A percentile compares a stretch with the other conserved stretches of the same genome.
These are phyloP conservation scores for Hymenochaete sp. DNA, from an alignment of 1,284 basidiomycete genomes.

Conservation along the genomic window DNA sequence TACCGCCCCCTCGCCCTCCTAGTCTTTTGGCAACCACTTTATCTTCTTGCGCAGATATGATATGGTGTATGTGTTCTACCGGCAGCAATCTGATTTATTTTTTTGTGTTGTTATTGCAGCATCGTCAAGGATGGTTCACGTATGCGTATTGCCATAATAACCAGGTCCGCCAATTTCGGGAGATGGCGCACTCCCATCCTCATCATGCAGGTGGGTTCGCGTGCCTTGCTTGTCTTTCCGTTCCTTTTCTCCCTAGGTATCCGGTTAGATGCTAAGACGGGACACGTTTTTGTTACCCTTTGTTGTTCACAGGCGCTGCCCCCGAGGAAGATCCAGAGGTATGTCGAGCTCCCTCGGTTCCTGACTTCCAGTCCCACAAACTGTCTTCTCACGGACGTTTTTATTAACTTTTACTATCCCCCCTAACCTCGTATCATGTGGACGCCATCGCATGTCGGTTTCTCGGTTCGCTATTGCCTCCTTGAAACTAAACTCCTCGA, in stretches of 20 bases:
- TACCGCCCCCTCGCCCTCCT: too few relatives aligned
- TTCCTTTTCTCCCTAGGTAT: too few relatives aligned
- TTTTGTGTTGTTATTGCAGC: slow-evolving; percentile 35
- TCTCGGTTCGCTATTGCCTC: too few relatives aligned
- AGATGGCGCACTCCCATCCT: slow-evolving; percentile 53
- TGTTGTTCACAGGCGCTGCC: slow-evolving; percentile 49
- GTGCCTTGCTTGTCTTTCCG: neutral
- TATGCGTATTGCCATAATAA: slow-evolving; percentile 91
- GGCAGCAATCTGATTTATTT: slow-evolving; percentile 13
- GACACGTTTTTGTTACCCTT: too few relatives aligned
- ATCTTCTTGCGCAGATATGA: too few relatives aligned
- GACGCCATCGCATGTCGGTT: too few relatives aligned
- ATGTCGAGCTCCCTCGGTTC: slow-evolving; percentile 13
- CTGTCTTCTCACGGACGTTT: neutral
- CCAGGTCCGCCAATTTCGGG: slow-evolving; percentile 85
- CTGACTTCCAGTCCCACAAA: neutral
- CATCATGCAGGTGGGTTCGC: slow-evolving; percentile 50
- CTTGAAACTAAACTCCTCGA: too few relatives aligned
- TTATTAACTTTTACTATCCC: neutral
- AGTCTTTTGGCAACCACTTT: too few relatives aligned
- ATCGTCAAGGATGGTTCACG: slow-evolving; percentile 88
- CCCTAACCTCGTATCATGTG: too few relatives aligned
- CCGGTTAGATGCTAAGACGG: too few relatives aligned
- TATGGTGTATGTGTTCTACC: too few relatives aligned
- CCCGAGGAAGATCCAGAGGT: slow-evolving; percentile 77